phyloP scores from a whole-genome alignment of 371 early-diverging fungal genomes.

The Apophysomyces trapeziformis region DNA sequence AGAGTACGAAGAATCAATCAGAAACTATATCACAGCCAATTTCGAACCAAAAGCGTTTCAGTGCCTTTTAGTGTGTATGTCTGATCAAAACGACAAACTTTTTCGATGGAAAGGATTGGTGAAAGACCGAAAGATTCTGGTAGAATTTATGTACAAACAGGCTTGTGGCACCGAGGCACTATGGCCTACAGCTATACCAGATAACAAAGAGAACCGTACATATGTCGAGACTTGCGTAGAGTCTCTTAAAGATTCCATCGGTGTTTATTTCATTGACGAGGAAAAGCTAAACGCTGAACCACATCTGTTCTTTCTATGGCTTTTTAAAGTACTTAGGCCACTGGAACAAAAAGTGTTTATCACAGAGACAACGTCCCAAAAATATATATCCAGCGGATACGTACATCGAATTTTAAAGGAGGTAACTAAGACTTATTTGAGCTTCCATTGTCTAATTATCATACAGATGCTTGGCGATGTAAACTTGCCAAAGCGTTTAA shows the following conservation, averaged over 20 bases:
- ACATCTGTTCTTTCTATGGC: too few species aligned
- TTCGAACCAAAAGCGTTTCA: neutral
- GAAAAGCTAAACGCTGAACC: neutral
- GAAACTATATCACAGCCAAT: too few species aligned
- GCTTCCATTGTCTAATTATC: neutral
- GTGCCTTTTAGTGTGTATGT: neutral
- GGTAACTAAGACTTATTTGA: neutral
- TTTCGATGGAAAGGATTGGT: constrained; percentile 1
- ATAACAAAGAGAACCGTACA: neutral
- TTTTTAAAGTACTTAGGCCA: too few species aligned
- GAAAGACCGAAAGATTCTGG: neutral
- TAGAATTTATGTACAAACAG: neutral
- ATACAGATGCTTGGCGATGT: neutral
- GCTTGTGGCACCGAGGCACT: neutral
- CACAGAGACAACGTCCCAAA: too few species aligned
- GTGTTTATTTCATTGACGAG: neutral
- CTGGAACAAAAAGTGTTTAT: too few species aligned
- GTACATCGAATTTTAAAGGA: neutral
- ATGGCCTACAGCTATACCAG: neutral
- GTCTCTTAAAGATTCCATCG: neutral
- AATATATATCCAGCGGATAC: neutral
- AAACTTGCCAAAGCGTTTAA: neutral
- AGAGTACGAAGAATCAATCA: too few species aligned
- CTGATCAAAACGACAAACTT: neutral
- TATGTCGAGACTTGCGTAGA: neutral